Evolutionary conservation across 805 yeast genomes (phyloP).

Genomic region (Priceomyces medius): DNA sequence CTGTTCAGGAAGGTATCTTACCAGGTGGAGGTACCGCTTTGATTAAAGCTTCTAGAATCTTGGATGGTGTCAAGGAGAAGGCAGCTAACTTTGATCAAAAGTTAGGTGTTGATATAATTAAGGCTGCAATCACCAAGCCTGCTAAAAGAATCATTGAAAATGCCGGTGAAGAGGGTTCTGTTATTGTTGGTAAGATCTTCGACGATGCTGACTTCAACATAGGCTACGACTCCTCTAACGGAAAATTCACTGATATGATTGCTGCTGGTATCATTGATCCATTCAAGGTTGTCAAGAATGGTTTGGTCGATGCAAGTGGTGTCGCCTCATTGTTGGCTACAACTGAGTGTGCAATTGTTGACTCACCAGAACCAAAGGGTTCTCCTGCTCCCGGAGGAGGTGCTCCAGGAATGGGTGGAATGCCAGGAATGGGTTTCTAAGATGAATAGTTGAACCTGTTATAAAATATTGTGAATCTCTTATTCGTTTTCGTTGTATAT

Average conservation of each 20-base stretch:
- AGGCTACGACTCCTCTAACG: conserved; percentile 91
- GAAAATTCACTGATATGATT: conserved; percentile 93
- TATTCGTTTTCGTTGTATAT: conserved; percentile 5
- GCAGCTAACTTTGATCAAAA: conserved; percentile 87
- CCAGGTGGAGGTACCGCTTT: conserved; percentile 99
- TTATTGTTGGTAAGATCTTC: conserved; percentile 84
- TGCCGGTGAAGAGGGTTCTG: conserved; percentile 98
- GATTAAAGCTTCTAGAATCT: conserved; percentile 80
- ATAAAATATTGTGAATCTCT: conserved; percentile 1
- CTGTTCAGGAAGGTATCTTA: conserved; percentile 96
- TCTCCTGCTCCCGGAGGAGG: conserved; percentile 50
- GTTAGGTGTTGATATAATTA: conserved; percentile 91
- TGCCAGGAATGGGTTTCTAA: conserved; percentile 36
- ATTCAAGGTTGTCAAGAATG: conserved; percentile 95
- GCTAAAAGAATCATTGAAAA: conserved; percentile 94
- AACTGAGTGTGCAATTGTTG: conserved; percentile 97
- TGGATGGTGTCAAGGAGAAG: conserved; percentile 67
- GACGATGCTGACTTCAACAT: conserved; percentile 71
- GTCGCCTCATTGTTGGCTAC: conserved; percentile 97
- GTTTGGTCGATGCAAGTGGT: conserved; percentile 94
- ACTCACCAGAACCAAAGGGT: conserved; percentile 80
- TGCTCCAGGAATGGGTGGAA: conserved; percentile 38
- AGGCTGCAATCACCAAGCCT: conserved; percentile 90
- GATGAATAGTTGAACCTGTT: not conserved
- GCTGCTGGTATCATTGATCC: conserved; percentile 98